Evolutionary conservation across 1,139 yeast genomes (phyloP).

Genomic region (Pichia kudriavzevii): DNA sequence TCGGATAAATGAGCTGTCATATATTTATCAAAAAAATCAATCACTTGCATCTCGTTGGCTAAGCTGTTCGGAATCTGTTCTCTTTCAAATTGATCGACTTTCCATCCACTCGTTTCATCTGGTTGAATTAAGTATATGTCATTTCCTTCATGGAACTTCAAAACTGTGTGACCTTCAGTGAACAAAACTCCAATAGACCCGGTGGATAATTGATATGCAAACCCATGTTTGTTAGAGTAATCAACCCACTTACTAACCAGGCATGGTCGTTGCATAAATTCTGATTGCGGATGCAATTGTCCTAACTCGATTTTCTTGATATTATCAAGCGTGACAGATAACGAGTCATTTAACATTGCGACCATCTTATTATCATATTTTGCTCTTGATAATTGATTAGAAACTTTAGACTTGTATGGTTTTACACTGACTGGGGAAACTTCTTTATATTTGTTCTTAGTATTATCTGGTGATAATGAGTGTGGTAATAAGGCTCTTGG

Average conservation of each 20-base stretch:
- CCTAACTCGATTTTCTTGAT: conserved; percentile 33
- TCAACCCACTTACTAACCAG: conserved; percentile 96
- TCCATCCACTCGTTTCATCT: conserved; percentile 64
- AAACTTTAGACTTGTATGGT: conserved; percentile 23
- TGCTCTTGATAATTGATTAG: conserved; percentile 24
- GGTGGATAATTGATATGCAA: conserved; percentile 84
- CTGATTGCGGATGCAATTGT: conserved; percentile 12
- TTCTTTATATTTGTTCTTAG: conserved; percentile 80
- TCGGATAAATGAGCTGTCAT: conserved; percentile 76
- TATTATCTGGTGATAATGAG: conserved; percentile 87
- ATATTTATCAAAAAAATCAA: conserved; percentile 75
- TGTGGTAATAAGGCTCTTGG: conserved; percentile 72
- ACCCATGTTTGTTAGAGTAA: conserved; percentile 91
- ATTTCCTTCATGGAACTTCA: conserved; percentile 58
- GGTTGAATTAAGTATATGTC: conserved; percentile 56
- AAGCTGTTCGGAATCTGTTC: conserved; percentile 50
- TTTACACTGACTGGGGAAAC: conserved; percentile 31
- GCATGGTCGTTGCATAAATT: conserved; percentile 49
- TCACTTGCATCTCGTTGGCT: conserved; percentile 68
- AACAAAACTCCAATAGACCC: conserved; percentile 90
- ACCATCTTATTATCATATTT: conserved; percentile 24
- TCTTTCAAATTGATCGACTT: conserved; percentile 54
- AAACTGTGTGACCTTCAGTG: conserved; percentile 73
- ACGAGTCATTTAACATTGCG: conserved; percentile 20
- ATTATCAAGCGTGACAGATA: conserved; percentile 23